Base-by-base conservation (phyloP, 352 stramenopile species). In the Globisporangium cederbergense region DNA sequence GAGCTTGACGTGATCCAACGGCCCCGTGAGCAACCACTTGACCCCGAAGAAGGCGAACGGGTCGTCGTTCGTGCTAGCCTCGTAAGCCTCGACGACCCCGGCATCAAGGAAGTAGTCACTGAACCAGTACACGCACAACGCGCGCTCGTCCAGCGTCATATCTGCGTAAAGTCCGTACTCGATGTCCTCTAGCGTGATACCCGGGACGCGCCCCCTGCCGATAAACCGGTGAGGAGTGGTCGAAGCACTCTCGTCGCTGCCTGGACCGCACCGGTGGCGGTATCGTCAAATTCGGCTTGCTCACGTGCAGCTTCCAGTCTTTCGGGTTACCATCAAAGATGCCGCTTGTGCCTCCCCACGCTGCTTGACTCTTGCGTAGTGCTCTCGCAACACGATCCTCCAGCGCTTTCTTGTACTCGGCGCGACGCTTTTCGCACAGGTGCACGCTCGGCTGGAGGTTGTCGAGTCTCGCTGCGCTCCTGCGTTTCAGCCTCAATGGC, bases 161-260 rank as follows among this genome's bases (percentile, higher is more conserved):
- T 90, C 83, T 18, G 73, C 76, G 64, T 90, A 88, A 47, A 86
- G 75, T 36, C 81, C 79, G 62, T 90, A 90, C 66, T 85, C 79
- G 45, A 90, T 61, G 58, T 92, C 79, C 46, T 83, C 66, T 54
- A 92, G 64, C 32, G 81, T 79, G 16, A 92, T 58, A 10, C 76
- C 77, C 3, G 79, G 69, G 25, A 89, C 76, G 18, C 80, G 79
- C 22, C 81, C 83, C 7, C n/a, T n/a, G n/a, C n/a, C n/a, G n/a
- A n/a, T n/a, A n/a, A n/a, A n/a, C n/a, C n/a, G n/a, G n/a, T n/a
- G 81, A 78, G 20, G 79, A n/a, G n/a, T n/a, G n/a, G n/a, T n/a
- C n/a, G n/a, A n/a, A n/a, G n/a, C n/a, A n/a, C n/a, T n/a, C n/a
- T n/a, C n/a, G n/a, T n/a, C n/a, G n/a, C n/a, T n/a, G n/a, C n/a